A percentile compares a stretch with the other conserved stretches of the same genome.
Evolutionary conservation across 2,329 filamentous ascomycete genomes (phyloP).

Genomic region (Aspergillus unguis): DNA sequence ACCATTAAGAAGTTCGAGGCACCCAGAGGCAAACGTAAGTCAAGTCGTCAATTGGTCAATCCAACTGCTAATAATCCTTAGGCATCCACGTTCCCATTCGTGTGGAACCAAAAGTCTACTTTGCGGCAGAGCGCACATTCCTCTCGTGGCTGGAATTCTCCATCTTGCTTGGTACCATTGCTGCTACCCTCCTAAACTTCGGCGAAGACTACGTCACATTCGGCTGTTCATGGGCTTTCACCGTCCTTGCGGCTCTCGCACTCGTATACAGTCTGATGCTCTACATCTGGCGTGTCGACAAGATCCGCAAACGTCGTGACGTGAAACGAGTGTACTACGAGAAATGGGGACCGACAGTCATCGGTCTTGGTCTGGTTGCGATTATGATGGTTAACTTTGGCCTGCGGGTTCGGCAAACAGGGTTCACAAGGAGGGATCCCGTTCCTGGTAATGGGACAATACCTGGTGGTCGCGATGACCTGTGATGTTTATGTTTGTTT

Average conservation of each 20-base stretch:
- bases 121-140: conserved; percentile 94
- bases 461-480: conserved; percentile 10
- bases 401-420: conserved; percentile 63
- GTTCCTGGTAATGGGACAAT: neutral
- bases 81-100: conserved; percentile 94
- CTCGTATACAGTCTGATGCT: conserved; percentile 80
- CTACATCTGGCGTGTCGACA: conserved; percentile 83
- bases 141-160: conserved; percentile 96
- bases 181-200: conserved; percentile 80
- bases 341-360: conserved; percentile 72
- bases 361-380: conserved; percentile 70
- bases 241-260: conserved; percentile 70
- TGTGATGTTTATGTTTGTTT: conserved; percentile 5
- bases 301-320: conserved; percentile 78
- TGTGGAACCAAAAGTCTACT: conserved; percentile 96
- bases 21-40: conserved; percentile 54
- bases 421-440: conserved; percentile 23
- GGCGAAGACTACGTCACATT: conserved; percentile 61
- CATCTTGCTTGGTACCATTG: conserved; percentile 87
- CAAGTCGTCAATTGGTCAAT: neutral
- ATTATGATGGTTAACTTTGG: conserved; percentile 78
- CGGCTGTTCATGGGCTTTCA: conserved; percentile 72
- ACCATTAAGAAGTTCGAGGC: conserved; percentile 56
- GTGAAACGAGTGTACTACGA: conserved; percentile 79
- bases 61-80: conserved; percentile 32